Conservation (phyloP, 1,284 basidiomycete species). For the Ceratobasidium sp. region DNA sequence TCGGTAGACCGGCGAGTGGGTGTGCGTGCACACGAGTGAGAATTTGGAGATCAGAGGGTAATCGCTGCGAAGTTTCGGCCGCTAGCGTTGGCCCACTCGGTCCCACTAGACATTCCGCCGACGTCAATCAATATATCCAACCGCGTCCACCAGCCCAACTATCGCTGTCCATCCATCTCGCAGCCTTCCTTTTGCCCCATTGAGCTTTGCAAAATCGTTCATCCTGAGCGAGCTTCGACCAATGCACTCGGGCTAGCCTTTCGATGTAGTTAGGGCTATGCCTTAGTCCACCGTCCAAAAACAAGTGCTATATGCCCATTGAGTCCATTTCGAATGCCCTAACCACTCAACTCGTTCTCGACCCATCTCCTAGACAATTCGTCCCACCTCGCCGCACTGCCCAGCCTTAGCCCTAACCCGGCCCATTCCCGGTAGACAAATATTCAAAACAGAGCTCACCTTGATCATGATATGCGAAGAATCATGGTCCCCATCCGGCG, state of each 20-base stretch:
- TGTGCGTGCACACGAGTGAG: not conserved
- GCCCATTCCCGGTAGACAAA: not conserved
- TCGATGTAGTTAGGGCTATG: not conserved
- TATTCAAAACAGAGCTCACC: conserved; percentile 57
- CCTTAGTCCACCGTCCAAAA: not conserved
- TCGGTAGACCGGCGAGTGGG: not conserved
- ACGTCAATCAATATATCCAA: conserved; percentile 4
- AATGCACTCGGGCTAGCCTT: not conserved
- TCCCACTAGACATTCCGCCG: not conserved
- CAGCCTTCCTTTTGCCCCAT: not conserved
- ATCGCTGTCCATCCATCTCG: not conserved
- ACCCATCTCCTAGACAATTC: not conserved
- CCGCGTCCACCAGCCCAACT: not conserved
- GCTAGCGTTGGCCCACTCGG: not conserved
- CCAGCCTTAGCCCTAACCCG: not conserved
- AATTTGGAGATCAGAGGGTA: not conserved
- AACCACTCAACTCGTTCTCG: not conserved
- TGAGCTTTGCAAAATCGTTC: not conserved
- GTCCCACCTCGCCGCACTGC: not conserved
- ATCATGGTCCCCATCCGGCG: conserved; percentile 73
- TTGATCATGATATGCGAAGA: conserved; percentile 93
- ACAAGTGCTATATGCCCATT: not conserved
- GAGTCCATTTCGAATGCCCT: not conserved
- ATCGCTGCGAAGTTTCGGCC: not conserved
- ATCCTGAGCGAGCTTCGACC: not conserved